Conservation (phyloP, 331 rosid species). For the Dryas integrifolia region DNA sequence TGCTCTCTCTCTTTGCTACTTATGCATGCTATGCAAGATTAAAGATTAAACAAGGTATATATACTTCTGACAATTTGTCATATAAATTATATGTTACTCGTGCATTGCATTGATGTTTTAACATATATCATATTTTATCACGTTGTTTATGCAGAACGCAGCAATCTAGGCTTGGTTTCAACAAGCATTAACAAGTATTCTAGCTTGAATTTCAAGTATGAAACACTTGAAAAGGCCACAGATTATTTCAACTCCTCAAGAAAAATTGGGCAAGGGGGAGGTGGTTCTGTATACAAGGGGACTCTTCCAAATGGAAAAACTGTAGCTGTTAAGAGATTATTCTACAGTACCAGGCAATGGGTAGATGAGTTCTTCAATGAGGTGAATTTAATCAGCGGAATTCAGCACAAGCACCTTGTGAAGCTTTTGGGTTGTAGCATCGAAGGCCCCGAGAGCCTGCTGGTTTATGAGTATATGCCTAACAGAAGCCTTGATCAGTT, state of each 20-base stretch:
- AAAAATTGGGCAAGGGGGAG: slow-evolving; percentile 88
- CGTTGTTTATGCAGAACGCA: slow-evolving; percentile 30
- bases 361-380: slow-evolving; percentile 94
- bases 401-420: slow-evolving; percentile 80
- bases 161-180: slow-evolving; percentile 33
- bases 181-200: slow-evolving; percentile 39
- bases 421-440: slow-evolving; percentile 85
- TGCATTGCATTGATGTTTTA: background rate
- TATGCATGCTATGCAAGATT: slow-evolving; percentile 48
- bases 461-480: slow-evolving; percentile 68
- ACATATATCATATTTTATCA: too few species aligned
- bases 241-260: slow-evolving; percentile 59
- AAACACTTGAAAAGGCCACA: slow-evolving; percentile 75
- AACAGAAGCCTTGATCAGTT: slow-evolving; percentile 77
- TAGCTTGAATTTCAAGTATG: slow-evolving; percentile 65
- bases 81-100: too few species aligned
- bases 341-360: slow-evolving; percentile 87
- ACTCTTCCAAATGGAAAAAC: slow-evolving; percentile 53
- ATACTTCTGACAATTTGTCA: background rate
- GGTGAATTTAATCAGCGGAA: slow-evolving; percentile 72
- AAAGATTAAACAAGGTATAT: slow-evolving; percentile 44
- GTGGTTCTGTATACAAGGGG: slow-evolving; percentile 82
- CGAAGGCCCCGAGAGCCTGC: slow-evolving; percentile 95
- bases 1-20: slow-evolving; percentile 50
- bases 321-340: slow-evolving; percentile 84